These are phyloP conservation scores for Shiraia bambusicola DNA, from an alignment of 2,329 filamentous ascomycete species.

Conservation along the genomic window DNA sequence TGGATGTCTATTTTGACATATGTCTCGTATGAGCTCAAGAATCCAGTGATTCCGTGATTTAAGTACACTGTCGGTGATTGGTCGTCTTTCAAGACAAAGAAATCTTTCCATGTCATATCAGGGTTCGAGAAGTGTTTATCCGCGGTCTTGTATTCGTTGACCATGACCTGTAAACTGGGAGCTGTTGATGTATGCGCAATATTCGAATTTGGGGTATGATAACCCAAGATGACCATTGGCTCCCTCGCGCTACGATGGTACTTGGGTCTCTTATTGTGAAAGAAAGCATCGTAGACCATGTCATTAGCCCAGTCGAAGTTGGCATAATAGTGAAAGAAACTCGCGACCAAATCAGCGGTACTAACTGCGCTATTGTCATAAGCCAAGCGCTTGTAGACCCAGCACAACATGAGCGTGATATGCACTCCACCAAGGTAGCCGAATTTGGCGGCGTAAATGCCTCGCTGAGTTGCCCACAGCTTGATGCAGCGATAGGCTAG, in stretches of 20 bases:
- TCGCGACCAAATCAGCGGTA: constrained; percentile 55
- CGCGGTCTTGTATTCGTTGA: constrained; percentile 55
- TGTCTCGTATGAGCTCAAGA: constrained; percentile 54
- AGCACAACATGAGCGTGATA: constrained; percentile 62
- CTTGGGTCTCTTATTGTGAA: constrained; percentile 42
- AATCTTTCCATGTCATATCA: constrained; percentile 31
- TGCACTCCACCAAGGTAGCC: constrained; percentile 67
- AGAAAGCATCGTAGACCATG: constrained; percentile 62
- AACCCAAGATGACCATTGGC: constrained; percentile 64
- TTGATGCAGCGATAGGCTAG: constrained; percentile 62
- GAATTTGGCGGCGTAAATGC: constrained; percentile 66
- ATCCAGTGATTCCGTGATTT: constrained; percentile 41
- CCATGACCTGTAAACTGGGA: constrained; percentile 55
- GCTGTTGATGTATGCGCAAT: constrained; percentile 57
- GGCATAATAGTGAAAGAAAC: constrained; percentile 66
- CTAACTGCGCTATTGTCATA: constrained; percentile 40
- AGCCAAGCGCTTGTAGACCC: constrained; percentile 56
- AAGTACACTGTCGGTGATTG: not conserved
- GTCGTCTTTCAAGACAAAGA: constrained; percentile 16
- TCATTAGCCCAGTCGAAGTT: constrained; percentile 59
- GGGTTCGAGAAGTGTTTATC: constrained; percentile 41
- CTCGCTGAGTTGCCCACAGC: constrained; percentile 62
- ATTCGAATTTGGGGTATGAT: constrained; percentile 63
- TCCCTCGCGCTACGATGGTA: constrained; percentile 61
- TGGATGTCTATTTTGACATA: constrained; percentile 64